Conservation (phyloP, 2,329 filamentous ascomycete species). For the Pseudocercospora fijiensis region DNA sequence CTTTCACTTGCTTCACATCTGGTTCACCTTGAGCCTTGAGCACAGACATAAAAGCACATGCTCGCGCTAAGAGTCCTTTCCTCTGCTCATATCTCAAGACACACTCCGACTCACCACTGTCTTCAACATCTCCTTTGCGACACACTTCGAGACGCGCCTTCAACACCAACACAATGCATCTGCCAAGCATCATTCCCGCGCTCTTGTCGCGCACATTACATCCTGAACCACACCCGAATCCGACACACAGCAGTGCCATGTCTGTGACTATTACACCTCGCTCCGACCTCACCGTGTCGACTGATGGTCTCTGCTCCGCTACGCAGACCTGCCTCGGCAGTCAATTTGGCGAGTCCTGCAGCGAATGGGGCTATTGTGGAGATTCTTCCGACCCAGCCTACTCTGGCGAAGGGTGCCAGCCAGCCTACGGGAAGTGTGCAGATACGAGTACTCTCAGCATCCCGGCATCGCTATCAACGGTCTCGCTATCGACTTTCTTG, state of each 20-base stretch:
- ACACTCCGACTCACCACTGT: background rate
- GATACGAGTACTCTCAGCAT: background rate
- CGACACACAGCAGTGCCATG: background rate
- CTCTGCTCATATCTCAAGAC: background rate
- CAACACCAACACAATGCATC: background rate
- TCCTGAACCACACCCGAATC: background rate
- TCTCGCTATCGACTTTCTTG: background rate
- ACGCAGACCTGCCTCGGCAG: constrained; percentile 5
- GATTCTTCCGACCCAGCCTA: background rate
- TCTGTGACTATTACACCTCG: background rate
- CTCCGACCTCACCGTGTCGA: constrained; percentile 1
- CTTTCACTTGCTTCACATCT: background rate
- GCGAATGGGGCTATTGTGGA: constrained; percentile 5
- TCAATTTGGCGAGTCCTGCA: constrained; percentile 5
- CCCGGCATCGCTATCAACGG: background rate
- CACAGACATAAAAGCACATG: background rate
- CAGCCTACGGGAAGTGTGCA: constrained; percentile 23
- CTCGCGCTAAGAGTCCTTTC: background rate
- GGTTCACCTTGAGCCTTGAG: background rate
- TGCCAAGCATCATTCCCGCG: background rate
- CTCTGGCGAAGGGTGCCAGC: constrained; percentile 27
- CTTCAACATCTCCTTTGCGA: background rate
- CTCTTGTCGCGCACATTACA: background rate
- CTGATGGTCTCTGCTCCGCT: constrained; percentile 1
- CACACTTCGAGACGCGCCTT: background rate